A percentile compares a stretch with the other conserved stretches of the same genome.
Conservation (phyloP, 2,329 filamentous ascomycete genomes). For the Thielaviopsis populi region DNA sequence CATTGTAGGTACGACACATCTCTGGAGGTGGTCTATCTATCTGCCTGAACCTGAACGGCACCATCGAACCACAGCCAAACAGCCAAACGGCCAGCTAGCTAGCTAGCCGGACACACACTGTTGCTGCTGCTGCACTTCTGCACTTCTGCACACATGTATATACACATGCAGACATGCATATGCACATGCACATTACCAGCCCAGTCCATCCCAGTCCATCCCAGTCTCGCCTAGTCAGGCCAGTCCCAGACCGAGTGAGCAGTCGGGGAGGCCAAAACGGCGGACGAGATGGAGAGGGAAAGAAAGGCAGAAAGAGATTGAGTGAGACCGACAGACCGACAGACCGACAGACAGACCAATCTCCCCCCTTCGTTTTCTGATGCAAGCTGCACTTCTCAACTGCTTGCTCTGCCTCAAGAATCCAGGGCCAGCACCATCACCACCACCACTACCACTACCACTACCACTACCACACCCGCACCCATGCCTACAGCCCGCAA, state of each 20-base stretch:
- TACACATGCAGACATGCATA: not conserved
- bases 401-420: no score
- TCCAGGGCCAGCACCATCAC: no score
- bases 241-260: not conserved
- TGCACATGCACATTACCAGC: conserved; percentile 4
- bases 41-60: not conserved
- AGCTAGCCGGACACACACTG: not conserved
- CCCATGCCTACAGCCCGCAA: no score
- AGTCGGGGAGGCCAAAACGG: not conserved
- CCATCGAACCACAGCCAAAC: not conserved
- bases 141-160: conserved; percentile 1
- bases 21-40: not conserved
- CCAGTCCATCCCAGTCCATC: not conserved
- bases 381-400: no score
- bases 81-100: not conserved
- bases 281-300: not conserved
- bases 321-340: no score
- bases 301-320: no score
- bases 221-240: not conserved
- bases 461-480: no score
- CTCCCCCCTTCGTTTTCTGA: no score
- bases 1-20: no score
- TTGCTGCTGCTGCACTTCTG: not conserved
- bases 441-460: no score
- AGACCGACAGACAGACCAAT: no score